Conservation (phyloP, 1,139 yeast genomes). For the Yamadazyma dushanensis region DNA sequence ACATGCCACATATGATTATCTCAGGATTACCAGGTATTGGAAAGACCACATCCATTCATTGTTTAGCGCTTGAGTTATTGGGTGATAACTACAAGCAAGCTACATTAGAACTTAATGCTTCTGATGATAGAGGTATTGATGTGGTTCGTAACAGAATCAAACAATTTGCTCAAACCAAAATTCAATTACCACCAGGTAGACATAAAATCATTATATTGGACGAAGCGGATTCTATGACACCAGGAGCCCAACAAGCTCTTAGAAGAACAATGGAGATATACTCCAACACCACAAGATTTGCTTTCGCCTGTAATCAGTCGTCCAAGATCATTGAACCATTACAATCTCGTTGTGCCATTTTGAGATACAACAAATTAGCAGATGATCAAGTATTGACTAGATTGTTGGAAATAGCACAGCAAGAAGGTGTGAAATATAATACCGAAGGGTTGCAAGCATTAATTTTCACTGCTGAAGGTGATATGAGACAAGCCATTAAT, state of each 20-base stretch:
- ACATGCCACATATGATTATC: slow-evolving; percentile 94
- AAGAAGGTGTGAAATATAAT: slow-evolving; percentile 74
- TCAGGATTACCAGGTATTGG: slow-evolving; percentile 97
- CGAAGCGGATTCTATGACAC: slow-evolving; percentile 98
- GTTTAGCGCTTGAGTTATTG: slow-evolving; percentile 81
- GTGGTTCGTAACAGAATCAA: slow-evolving; percentile 50
- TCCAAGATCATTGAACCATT: slow-evolving; percentile 94
- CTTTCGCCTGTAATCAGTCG: slow-evolving; percentile 95
- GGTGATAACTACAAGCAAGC: slow-evolving; percentile 77
- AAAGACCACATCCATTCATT: slow-evolving; percentile 89
- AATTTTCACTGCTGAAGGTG: slow-evolving; percentile 97
- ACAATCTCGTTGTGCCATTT: slow-evolving; percentile 94
- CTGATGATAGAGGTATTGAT: slow-evolving; percentile 52
- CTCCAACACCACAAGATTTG: slow-evolving; percentile 92
- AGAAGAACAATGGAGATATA: slow-evolving; percentile 97
- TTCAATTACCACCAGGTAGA: slow-evolving; percentile 48
- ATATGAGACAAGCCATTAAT: slow-evolving; percentile 97
- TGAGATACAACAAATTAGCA: slow-evolving; percentile 76
- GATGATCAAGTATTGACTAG: slow-evolving; percentile 85
- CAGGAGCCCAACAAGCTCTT: slow-evolving; percentile 97
- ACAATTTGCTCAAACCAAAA: slow-evolving; percentile 75
- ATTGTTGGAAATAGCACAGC: slow-evolving; percentile 66
- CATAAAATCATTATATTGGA: slow-evolving; percentile 90
- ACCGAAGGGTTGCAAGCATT: slow-evolving; percentile 93
- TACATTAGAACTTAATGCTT: slow-evolving; percentile 72